Percentiles rank a stretch among this genome's conserved stretches.
These are phyloP conservation scores for Citrus hindsii DNA, from an alignment of 345 rosid genomes.

Conservation along the genomic window DNA sequence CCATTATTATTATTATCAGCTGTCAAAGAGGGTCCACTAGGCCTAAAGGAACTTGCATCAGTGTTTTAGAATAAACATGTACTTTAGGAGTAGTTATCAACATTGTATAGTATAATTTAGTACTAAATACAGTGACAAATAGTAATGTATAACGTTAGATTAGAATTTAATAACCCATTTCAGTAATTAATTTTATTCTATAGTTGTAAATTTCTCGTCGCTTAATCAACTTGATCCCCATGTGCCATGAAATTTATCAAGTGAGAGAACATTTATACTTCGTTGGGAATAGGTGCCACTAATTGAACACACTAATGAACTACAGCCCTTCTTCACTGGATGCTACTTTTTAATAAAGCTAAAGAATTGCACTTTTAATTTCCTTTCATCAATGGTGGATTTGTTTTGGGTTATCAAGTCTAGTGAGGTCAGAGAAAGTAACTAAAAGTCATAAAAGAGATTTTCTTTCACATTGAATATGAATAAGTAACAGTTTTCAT, in stretches of 20 bases:
- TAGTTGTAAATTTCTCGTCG: no score
- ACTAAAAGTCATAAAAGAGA: not conserved
- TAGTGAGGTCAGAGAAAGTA: not conserved
- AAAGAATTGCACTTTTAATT: not conserved
- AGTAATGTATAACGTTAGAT: no score
- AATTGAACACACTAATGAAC: not conserved
- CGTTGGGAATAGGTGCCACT: not conserved
- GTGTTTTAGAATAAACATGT: no score
- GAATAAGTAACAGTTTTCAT: not conserved
- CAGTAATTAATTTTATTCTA: not conserved
- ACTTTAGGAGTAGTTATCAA: no score
- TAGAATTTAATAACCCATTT: no score
- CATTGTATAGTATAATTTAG: not conserved
- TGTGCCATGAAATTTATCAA: not conserved
- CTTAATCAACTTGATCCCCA: not conserved
- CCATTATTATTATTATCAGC: no score
- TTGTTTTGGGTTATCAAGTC: not conserved
- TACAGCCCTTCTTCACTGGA: not conserved
- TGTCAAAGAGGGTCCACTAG: no score
- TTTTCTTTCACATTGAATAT: not conserved
- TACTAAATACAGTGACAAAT: not conserved
- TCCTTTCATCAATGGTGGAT: not conserved
- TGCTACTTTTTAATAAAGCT: not conserved
- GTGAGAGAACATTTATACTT: not conserved
- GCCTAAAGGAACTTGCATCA: no score